Evolutionary conservation across 31 red algal species (phyloP).

Genomic region (Bonnemaisonia californica): DNA sequence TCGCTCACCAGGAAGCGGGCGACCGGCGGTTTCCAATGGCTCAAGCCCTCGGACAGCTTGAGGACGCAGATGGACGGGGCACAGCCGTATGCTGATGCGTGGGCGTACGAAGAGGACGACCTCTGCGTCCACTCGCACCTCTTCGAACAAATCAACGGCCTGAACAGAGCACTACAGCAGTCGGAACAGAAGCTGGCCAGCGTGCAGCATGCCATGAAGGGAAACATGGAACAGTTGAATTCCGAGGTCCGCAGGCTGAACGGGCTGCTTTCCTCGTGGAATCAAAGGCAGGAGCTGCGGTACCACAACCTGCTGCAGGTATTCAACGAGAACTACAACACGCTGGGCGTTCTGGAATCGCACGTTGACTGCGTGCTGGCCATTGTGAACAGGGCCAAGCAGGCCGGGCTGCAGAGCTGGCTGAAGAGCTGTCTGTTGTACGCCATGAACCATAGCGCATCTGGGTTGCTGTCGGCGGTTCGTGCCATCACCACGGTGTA

Average conservation of each 20-base stretch:
- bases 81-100: too few species aligned
- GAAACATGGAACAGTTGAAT: constrained; percentile 19
- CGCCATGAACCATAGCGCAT: background rate
- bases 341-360: constrained; percentile 43
- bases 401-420: background rate
- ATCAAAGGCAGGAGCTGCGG: constrained; percentile 49
- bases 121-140: background rate
- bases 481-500: constrained; percentile 1
- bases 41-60: too few species aligned
- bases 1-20: too few species aligned
- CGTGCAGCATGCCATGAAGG: background rate
- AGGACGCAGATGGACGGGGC: too few species aligned
- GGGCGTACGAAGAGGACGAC: too few species aligned
- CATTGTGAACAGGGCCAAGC: constrained; percentile 14
- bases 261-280: background rate
- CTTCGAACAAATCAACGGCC: background rate
- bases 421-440: constrained; percentile 2
- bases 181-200: constrained; percentile 13
- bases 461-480: background rate
- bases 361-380: constrained; percentile 52
- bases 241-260: constrained; percentile 31
- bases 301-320: constrained; percentile 44
- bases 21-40: too few species aligned
- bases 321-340: constrained; percentile 59
- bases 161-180: background rate